These are phyloP conservation scores for Dalbergia oliveri DNA, from an alignment of 306 rosid genomes.

Conservation along the genomic window DNA sequence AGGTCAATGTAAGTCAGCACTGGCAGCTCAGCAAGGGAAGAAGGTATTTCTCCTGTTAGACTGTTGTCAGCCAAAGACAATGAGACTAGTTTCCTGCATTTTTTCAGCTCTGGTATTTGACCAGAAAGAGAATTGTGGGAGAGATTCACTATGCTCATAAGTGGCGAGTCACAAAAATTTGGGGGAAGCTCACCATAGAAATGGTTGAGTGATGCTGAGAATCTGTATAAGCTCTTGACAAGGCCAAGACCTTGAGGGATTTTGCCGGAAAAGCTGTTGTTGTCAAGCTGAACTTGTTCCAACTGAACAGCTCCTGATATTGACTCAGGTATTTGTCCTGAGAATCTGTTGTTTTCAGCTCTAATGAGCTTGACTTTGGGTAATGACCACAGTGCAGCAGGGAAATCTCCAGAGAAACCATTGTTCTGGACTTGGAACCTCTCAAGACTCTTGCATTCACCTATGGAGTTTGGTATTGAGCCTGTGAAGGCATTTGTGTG, in stretches of 20 bases:
- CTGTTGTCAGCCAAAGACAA: slow-evolving; percentile 84
- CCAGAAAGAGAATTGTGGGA: slow-evolving; percentile 92
- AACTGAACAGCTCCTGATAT: slow-evolving; percentile 78
- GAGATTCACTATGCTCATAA: slow-evolving; percentile 91
- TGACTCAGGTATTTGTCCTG: slow-evolving; percentile 86
- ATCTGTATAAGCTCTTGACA: slow-evolving; percentile 85
- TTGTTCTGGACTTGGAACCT: slow-evolving; percentile 94
- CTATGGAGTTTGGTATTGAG: slow-evolving; percentile 63
- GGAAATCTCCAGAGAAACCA: slow-evolving; percentile 80
- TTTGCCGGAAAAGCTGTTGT: slow-evolving; percentile 70
- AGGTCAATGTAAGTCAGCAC: slow-evolving; percentile 96
- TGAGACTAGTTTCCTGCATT: slow-evolving; percentile 86
- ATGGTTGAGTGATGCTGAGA: slow-evolving; percentile 85
- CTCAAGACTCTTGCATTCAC: slow-evolving; percentile 81
- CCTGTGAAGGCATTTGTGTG: slow-evolving; percentile 82
- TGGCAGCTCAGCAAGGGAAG: slow-evolving; percentile 82
- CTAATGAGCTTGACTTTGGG: slow-evolving; percentile 87
- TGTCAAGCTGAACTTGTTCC: slow-evolving; percentile 97
- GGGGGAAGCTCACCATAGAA: slow-evolving; percentile 84
- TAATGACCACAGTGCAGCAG: slow-evolving; percentile 74
- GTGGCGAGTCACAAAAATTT: slow-evolving; percentile 94
- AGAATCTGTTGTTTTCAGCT: slow-evolving; percentile 88
- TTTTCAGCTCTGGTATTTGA: slow-evolving; percentile 72
- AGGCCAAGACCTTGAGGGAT: slow-evolving; percentile 84
- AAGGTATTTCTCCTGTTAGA: slow-evolving; percentile 75